Conservation (phyloP, 169 alveolate species). For the Fabrea salina region DNA sequence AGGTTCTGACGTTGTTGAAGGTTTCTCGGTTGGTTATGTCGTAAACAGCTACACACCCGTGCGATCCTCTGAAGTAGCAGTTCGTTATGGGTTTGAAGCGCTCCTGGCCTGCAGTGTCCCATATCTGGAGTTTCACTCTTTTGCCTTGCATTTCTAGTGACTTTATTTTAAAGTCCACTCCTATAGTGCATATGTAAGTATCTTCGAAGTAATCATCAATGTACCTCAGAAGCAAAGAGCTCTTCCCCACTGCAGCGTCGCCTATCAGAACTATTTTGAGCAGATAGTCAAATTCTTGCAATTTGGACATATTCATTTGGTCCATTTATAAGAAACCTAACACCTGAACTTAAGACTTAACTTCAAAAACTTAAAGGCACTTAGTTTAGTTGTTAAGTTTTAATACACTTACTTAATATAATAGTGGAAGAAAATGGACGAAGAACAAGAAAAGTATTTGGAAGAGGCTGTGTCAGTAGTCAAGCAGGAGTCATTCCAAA, state of each 20-base stretch:
- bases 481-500: constrained; percentile 68
- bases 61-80: constrained; percentile 62
- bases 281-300: constrained; percentile 25
- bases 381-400: too few relatives aligned
- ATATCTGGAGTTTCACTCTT: constrained; percentile 55
- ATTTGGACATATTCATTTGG: too few relatives aligned
- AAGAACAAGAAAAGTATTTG: constrained; percentile 78
- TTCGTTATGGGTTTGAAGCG: constrained; percentile 57
- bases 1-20: constrained; percentile 32
- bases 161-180: constrained; percentile 87
- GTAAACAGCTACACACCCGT: constrained; percentile 50
- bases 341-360: too few relatives aligned
- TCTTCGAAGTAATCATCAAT: constrained; percentile 89
- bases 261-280: constrained; percentile 34
- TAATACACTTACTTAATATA: too few relatives aligned
- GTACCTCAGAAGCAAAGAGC: constrained; percentile 35
- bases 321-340: too few relatives aligned
- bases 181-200: constrained; percentile 87
- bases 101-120: constrained; percentile 76
- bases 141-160: constrained; percentile 44
- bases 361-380: too few relatives aligned
- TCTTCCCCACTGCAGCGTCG: constrained; percentile 39
- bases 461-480: constrained; percentile 79
- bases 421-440: constrained; percentile 51
- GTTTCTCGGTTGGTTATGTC: constrained; percentile 43